These are phyloP conservation scores for Rhododendron williamsianum DNA, from an alignment of 148 eudicot species.

Conservation along the genomic window DNA sequence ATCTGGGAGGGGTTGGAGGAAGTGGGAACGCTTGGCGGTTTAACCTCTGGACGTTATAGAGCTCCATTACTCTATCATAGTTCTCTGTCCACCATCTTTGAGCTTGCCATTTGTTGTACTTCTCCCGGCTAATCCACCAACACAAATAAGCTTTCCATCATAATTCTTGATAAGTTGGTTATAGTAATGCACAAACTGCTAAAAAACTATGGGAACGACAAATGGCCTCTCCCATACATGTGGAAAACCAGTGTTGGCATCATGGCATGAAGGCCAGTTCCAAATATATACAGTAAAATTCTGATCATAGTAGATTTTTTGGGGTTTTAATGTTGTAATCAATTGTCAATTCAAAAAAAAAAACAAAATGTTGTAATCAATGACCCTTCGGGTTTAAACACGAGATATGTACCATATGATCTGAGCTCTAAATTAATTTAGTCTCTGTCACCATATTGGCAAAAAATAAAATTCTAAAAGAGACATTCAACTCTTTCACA, in stretches of 20 bases:
- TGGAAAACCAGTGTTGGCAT: background rate
- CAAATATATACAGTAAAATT: background rate
- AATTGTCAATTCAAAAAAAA: too few relatives aligned
- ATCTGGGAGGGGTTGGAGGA: constrained; percentile 65
- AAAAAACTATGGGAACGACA: background rate
- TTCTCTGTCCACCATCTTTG: constrained; percentile 99
- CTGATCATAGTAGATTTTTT: background rate
- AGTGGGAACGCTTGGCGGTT: constrained; percentile 88
- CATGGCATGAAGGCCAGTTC: background rate
- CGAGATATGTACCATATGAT: background rate
- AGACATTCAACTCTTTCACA: background rate
- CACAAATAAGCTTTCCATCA: constrained; percentile 12
- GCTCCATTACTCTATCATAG: constrained; percentile 83
- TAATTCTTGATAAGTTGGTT: background rate
- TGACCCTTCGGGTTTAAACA: background rate
- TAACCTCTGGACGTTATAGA: constrained; percentile 86
- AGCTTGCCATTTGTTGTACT: constrained; percentile 91
- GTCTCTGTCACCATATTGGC: background rate
- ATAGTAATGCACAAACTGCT: background rate
- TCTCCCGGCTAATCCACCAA: constrained; percentile 69
- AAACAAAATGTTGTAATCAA: background rate
- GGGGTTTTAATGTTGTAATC: background rate
- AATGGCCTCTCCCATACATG: background rate
- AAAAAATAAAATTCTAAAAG: background rate
- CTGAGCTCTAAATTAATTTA: background rate